Evolutionary conservation across 768 basidiomycete genomes (phyloP).

Genomic region (Dentipellis fragilis): DNA sequence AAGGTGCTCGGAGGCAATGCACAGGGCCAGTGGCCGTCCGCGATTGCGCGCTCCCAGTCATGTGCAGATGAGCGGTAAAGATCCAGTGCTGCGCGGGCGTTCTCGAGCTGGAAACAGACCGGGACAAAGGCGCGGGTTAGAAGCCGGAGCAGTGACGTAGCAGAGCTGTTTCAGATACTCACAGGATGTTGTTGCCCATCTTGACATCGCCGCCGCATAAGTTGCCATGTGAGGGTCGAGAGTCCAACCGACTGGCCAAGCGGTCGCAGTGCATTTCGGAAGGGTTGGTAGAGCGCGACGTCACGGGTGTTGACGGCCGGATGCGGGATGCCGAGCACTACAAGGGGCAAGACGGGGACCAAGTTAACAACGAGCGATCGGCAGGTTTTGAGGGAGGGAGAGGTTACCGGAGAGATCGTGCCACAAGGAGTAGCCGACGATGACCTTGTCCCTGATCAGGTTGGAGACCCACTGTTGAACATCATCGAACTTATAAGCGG

Average conservation of each 20-base stretch:
- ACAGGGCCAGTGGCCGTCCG: conserved; percentile 62
- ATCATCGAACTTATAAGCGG: conserved; percentile 44
- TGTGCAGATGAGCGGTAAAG: conserved; percentile 43
- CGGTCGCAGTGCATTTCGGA: conserved; percentile 58
- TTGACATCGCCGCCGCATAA: conserved; percentile 72
- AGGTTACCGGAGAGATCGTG: conserved; percentile 64
- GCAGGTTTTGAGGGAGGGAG: conserved; percentile 2
- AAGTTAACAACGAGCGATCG: background rate
- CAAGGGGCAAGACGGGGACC: conserved; percentile 3
- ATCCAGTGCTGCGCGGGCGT: conserved; percentile 52
- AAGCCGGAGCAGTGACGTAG: background rate
- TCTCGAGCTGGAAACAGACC: conserved; percentile 50
- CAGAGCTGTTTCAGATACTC: conserved; percentile 20
- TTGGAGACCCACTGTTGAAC: conserved; percentile 60
- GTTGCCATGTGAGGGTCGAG: conserved; percentile 71
- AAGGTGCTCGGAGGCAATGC: conserved; percentile 69
- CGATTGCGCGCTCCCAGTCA: conserved; percentile 59
- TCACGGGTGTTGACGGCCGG: conserved; percentile 71
- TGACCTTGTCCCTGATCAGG: conserved; percentile 56
- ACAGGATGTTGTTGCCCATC: conserved; percentile 68
- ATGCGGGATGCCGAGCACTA: conserved; percentile 76
- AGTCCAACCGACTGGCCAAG: conserved; percentile 52
- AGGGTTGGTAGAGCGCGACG: conserved; percentile 75
- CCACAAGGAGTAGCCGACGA: conserved; percentile 76
- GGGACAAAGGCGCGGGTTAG: background rate